phyloP scores from a whole-genome alignment of 495 filamentous ascomycete genomes.

The Podospora appendiculata region DNA sequence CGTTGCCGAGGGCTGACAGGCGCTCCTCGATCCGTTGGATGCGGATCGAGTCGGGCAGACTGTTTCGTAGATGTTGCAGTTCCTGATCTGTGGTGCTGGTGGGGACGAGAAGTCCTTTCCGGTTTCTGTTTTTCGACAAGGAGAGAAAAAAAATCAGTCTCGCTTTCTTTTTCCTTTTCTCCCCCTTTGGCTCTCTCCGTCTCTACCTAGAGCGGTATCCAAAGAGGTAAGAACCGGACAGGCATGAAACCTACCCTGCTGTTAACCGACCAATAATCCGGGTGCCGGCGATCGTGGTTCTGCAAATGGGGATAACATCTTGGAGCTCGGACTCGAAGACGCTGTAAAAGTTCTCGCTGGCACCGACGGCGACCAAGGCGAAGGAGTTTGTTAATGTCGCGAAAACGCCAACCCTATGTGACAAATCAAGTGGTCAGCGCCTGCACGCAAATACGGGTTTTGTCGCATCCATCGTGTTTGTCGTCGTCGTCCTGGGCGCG shows the following conservation, averaged over 20 bases:
- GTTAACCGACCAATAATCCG: constrained; percentile 92
- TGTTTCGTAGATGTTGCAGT: constrained; percentile 91
- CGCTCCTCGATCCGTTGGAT: constrained; percentile 95
- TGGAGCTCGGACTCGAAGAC: constrained; percentile 96
- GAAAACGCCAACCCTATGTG: constrained; percentile 87
- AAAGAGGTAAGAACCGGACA: not conserved
- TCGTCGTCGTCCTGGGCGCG: too few species aligned
- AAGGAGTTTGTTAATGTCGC: constrained; percentile 93
- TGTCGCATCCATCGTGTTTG: too few species aligned
- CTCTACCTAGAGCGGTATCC: too few species aligned
- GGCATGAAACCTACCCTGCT: constrained; percentile 62
- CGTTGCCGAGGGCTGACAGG: constrained; percentile 90
- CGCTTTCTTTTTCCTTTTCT: too few species aligned
- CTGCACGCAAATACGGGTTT: too few species aligned
- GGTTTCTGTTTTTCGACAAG: constrained; percentile 54
- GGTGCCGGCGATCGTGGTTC: constrained; percentile 94
- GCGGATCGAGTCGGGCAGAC: constrained; percentile 79
- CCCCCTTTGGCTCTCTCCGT: too few species aligned
- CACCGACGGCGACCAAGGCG: constrained; percentile 84
- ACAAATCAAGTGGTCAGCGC: too few species aligned
- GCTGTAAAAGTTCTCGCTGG: constrained; percentile 96
- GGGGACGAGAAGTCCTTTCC: constrained; percentile 91
- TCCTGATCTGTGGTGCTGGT: constrained; percentile 97
- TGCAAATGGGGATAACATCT: constrained; percentile 96
- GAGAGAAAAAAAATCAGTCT: too few species aligned